Conservation (phyloP, 2,329 filamentous ascomycete species). For the Penicillium sp. region DNA sequence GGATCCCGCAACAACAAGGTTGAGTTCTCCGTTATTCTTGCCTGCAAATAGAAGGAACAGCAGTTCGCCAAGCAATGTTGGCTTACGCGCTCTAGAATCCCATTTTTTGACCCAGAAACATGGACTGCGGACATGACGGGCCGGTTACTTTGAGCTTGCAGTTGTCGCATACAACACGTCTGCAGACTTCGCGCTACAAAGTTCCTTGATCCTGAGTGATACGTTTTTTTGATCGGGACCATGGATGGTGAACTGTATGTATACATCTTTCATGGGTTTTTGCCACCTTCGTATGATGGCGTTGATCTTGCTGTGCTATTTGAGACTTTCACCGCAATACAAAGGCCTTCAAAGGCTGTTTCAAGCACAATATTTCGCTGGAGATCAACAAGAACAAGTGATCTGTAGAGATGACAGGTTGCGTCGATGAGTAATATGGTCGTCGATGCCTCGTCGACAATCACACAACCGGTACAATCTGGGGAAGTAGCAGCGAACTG, state of each 20-base stretch:
- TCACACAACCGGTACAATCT: background rate
- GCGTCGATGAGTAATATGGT: background rate
- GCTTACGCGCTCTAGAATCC: background rate
- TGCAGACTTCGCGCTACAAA: background rate
- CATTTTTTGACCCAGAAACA: background rate
- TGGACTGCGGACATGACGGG: background rate
- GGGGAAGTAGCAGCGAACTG: background rate
- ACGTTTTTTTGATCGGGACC: background rate
- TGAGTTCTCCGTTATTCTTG: background rate
- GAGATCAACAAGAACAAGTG: background rate
- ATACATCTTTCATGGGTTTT: background rate
- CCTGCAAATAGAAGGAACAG: background rate
- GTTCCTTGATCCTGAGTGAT: background rate
- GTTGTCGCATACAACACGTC: background rate
- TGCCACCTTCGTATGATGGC: background rate
- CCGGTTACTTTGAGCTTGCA: background rate
- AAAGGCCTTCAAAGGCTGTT: background rate
- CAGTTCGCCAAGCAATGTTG: background rate
- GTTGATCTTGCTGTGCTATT: background rate
- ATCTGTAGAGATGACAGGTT: background rate
- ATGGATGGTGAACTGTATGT: background rate
- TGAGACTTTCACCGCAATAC: background rate
- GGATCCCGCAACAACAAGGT: background rate
- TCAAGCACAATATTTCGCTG: background rate
- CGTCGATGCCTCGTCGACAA: background rate